Base-by-base conservation (phyloP, 1,284 basidiomycete species). In the Fistulina hepatica region DNA sequence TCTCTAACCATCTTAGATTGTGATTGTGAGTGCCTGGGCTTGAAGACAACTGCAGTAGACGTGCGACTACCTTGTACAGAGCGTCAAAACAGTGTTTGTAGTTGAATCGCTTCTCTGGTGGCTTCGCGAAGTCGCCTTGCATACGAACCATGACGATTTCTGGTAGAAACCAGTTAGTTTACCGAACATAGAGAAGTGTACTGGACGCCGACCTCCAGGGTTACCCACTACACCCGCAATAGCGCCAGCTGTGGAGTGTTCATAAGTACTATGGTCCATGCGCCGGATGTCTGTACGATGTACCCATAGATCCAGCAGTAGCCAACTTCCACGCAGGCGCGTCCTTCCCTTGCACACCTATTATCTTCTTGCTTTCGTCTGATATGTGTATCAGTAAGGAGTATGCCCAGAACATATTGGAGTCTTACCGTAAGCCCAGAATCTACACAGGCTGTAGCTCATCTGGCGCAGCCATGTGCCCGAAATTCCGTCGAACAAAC, bases 401-500 rank as follows among this genome's bases (percentile, higher is more conserved):
- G 59, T 93, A 93, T 16, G 86, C 85, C 71, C 89, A 92, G 66
- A 94, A 94, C n/a, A n/a, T n/a, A n/a, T n/a, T n/a, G n/a, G n/a
- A n/a, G n/a, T n/a, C n/a, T n/a, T n/a, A n/a, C n/a, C n/a, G 10
- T 31, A 31, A 8, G 28, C 28, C 28, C 28, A 31, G 10, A 31
- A 31, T 11, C 90, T 75, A 54, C 86, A 91, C 55, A 93, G 67
- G 32, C 85, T 91, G 62, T 93, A 93, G 19, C 81, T 88, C 89
- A 93, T 89, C 61, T 94, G 91, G 23, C 91, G 75, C 53, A 93
- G 62, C 73, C 89, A 81, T 21, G 90, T 93, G 21, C 89, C 91
- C 1, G 81, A 71, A 42, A 93, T 84, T 15, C 90, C 90, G 51
- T 90, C 89, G 52, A 78, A 89, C 32, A 91, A 65, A 1, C 89